Evolutionary conservation across 2,329 filamentous ascomycete genomes (phyloP), one percentile per base, ranked within the genome.

Genomic region (Shiraia bambusicola): DNA sequence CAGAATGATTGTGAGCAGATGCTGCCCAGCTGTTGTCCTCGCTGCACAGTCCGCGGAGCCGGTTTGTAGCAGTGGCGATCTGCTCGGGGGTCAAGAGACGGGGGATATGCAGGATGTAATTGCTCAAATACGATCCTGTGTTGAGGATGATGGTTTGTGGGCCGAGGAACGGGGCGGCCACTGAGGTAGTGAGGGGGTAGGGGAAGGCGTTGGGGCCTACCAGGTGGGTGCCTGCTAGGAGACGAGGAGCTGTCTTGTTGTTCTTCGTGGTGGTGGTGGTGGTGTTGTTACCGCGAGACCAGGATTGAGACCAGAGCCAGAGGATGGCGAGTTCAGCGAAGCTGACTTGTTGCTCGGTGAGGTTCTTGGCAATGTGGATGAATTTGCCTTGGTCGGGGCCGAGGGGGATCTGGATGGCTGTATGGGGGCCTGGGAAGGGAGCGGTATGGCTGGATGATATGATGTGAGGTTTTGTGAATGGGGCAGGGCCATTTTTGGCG

Each of bases 111-210:
- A 42, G 32, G 5, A 36, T 4, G 33, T 17, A 36, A 6, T 33
- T 27, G 2, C 11, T 22, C 24, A 42, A 16, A n/a, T 15, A 19
- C 3, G n/a, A 10, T 1, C 39, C 39, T 8, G 32, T 16, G 24
- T 42, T 42, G 17, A 24, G 26, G 10, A 42, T 31, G 14, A 27
- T 19, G 2, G 39, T 42, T 15, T 22, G 39, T 10, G 39, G 39
- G 5, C 39, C 39, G 8, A 24, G 12, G 33, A 42, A 42, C 4
- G 39, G 32, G 2, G 39, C 25, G 11, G 26, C 6, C 11, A 15
- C 26, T 3, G 32, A 31, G 6, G 31, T 4, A 6, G 39, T 30
- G 16, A 42, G 26, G 0, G 39, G 33, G 19, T 36, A 42, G 1
- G 33, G 33, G 6, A 33, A 32, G 2, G 11, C 27, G 9, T 28